Conservation (phyloP, 441 rosid species). For the Pelargonium fulgidum region DNA sequence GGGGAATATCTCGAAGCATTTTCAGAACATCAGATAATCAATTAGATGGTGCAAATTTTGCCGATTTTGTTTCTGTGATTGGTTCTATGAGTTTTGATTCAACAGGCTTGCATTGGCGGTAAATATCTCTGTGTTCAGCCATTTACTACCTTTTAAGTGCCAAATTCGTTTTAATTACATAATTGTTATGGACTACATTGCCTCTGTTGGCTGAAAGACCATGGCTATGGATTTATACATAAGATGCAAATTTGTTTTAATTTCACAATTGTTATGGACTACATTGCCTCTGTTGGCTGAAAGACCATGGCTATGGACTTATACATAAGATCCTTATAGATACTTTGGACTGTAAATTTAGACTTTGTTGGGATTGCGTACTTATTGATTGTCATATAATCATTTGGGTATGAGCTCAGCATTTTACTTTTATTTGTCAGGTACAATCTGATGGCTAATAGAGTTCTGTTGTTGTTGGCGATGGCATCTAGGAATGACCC, state of each 20-base stretch:
- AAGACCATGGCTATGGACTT: neutral
- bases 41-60: constrained; percentile 61
- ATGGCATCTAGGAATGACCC: constrained; percentile 80
- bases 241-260: constrained; percentile 6
- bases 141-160: constrained; percentile 15
- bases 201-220: constrained; percentile 7
- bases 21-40: constrained; percentile 56
- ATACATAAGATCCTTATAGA: neutral
- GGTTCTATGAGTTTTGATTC: constrained; percentile 91
- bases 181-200: constrained; percentile 16
- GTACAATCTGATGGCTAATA: constrained; percentile 98
- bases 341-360: constrained; percentile 4
- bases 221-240: neutral
- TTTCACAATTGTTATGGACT: constrained; percentile 9
- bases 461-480: constrained; percentile 89
- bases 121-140: constrained; percentile 23
- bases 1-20: constrained; percentile 82
- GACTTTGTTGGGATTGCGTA: neutral
- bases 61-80: constrained; percentile 79
- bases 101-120: constrained; percentile 95
- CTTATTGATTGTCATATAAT: neutral
- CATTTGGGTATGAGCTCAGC: constrained; percentile 9
- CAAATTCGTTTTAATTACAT: constrained; percentile 7
- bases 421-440: constrained; percentile 35
- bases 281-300: constrained; percentile 15